phyloP scores from a whole-genome alignment of 352 stramenopile genomes.

The Pythium folliculosum region DNA sequence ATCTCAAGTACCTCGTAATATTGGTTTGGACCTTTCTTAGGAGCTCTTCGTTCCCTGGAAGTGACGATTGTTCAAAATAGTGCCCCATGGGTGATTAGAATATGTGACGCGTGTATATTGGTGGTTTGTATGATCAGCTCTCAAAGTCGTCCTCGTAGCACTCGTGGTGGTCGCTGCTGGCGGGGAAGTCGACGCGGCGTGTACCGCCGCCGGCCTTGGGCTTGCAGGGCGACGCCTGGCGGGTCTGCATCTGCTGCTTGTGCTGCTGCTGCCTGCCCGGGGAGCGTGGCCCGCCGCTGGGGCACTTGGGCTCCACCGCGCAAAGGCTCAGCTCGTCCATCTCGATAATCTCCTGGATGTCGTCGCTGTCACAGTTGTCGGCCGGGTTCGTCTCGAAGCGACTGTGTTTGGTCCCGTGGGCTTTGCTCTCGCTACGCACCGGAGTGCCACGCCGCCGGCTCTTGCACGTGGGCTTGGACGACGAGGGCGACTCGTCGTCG shows the following conservation, averaged over 20 bases:
- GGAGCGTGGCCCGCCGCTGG: too few species aligned
- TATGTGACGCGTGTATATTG: constrained; percentile 21
- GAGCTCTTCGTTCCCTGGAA: too few species aligned
- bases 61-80: background rate
- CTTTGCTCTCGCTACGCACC: constrained; percentile 5
- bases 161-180: constrained; percentile 38
- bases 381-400: constrained; percentile 39
- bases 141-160: constrained; percentile 86
- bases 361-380: constrained; percentile 52
- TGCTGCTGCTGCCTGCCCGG: background rate
- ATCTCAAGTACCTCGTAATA: background rate
- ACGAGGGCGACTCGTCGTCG: background rate
- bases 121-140: constrained; percentile 34
- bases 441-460: constrained; percentile 22
- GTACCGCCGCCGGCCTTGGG: background rate
- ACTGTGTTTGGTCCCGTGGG: constrained; percentile 8
- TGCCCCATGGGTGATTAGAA: constrained; percentile 3
- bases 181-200: background rate
- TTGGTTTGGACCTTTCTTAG: too few species aligned
- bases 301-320: constrained; percentile 8
- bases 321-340: constrained; percentile 37
- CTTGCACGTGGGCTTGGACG: background rate
- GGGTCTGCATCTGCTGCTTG: background rate
- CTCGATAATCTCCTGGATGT: constrained; percentile 86
- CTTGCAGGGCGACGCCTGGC: background rate